Evolutionary conservation across 352 stramenopile species (phyloP).

Genomic region (Phytopythium aichiense): DNA sequence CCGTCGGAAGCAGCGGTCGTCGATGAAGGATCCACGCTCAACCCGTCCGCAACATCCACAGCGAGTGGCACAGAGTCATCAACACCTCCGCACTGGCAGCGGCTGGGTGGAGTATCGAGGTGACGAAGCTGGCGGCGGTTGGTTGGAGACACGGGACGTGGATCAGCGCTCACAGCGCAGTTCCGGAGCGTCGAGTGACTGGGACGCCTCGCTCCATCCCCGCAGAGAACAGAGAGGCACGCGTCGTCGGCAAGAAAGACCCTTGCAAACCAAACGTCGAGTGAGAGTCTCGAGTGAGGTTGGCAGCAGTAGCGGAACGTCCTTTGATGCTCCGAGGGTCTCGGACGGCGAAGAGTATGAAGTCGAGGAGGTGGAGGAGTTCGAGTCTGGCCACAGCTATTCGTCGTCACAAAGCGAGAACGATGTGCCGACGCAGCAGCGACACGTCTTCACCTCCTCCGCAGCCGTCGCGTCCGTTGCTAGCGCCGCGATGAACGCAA

Average conservation of each 20-base stretch:
- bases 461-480: background rate
- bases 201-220: background rate
- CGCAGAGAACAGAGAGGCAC: background rate
- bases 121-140: background rate
- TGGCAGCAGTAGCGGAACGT: background rate
- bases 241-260: background rate
- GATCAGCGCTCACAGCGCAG: background rate
- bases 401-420: constrained; percentile 8
- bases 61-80: background rate
- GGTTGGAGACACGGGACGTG: background rate
- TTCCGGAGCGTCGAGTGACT: background rate
- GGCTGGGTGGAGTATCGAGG: background rate
- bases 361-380: background rate
- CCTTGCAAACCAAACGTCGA: background rate
- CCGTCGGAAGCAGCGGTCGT: background rate
- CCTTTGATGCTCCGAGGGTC: background rate
- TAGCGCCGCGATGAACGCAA: background rate
- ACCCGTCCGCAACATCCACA: background rate
- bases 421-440: background rate
- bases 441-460: background rate
- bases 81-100: background rate
- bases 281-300: background rate
- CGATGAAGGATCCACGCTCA: background rate
- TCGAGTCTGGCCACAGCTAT: background rate
- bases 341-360: background rate